Evolutionary conservation across 164 flowering plant genomes (phyloP).

Genomic region (Vitis cinerea): DNA sequence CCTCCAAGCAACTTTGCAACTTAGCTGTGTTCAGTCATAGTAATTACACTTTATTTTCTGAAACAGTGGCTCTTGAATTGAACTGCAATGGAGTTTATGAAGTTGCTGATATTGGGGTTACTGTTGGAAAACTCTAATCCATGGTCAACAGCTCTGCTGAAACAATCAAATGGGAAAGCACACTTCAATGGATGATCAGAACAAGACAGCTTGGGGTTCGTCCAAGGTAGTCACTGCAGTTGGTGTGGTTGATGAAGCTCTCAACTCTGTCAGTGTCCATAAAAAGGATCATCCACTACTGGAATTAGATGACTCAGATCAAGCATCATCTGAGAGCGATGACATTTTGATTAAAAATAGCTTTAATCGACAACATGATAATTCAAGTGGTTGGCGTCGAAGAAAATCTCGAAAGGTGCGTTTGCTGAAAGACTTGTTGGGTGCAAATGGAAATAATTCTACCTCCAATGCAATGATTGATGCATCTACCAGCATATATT

Average conservation of each 20-base stretch:
- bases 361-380: slow-evolving; percentile 13
- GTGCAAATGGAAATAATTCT: slow-evolving; percentile 16
- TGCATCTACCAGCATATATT: slow-evolving; percentile 17
- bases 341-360: slow-evolving; percentile 18
- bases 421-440: slow-evolving; percentile 44
- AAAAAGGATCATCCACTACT: slow-evolving; percentile 10
- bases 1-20: neutral
- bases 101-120: slow-evolving; percentile 14
- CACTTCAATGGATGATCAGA: slow-evolving; percentile 11
- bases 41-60: slow-evolving; percentile 11
- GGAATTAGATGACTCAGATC: slow-evolving; percentile 25
- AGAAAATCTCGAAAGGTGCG: slow-evolving; percentile 49
- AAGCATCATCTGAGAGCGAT: slow-evolving; percentile 25
- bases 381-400: slow-evolving; percentile 24
- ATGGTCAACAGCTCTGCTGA: slow-evolving; percentile 13
- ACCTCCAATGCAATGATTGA: slow-evolving; percentile 17
- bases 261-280: slow-evolving; percentile 15
- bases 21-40: neutral
- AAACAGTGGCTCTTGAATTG: slow-evolving; percentile 10
- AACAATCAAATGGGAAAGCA: slow-evolving; percentile 13
- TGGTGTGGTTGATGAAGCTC: slow-evolving; percentile 17
- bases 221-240: slow-evolving; percentile 4
- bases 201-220: slow-evolving; percentile 9
- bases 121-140: slow-evolving; percentile 12
- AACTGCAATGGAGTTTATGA: slow-evolving; percentile 17